Evolutionary conservation across 2,329 filamentous ascomycete genomes (phyloP).

Genomic region (Furcasterigmium sp.): DNA sequence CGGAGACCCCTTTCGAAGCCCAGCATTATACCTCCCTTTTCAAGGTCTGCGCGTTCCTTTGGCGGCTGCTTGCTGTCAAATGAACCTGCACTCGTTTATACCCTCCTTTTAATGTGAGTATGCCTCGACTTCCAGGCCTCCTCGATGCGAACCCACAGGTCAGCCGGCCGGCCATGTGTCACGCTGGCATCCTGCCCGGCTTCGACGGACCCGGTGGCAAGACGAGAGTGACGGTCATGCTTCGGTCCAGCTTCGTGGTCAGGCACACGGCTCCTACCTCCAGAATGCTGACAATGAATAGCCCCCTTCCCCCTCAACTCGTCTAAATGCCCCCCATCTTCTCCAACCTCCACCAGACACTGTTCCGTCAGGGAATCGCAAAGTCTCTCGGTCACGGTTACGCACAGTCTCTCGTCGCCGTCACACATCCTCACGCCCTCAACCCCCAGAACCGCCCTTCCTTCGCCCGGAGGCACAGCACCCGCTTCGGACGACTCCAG

Average conservation of each 20-base stretch:
- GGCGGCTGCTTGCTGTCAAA: constrained; percentile 86
- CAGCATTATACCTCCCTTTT: constrained; percentile 6
- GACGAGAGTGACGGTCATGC: too few relatives aligned
- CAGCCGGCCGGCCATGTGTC: too few relatives aligned
- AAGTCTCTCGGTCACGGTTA: constrained; percentile 98
- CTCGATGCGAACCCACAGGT: neutral
- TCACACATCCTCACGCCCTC: constrained; percentile 73
- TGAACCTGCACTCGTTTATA: constrained; percentile 84
- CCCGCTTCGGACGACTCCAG: constrained; percentile 47
- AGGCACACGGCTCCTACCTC: neutral
- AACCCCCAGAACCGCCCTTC: constrained; percentile 65
- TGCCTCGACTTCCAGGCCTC: neutral
- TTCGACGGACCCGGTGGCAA: constrained; percentile 6
- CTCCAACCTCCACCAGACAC: constrained; percentile 65
- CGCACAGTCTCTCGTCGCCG: constrained; percentile 94
- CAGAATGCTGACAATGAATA: constrained; percentile 15
- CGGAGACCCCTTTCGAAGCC: constrained; percentile 14
- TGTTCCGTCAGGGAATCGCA: constrained; percentile 95
- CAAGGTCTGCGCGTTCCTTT: constrained; percentile 76
- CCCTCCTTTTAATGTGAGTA: constrained; percentile 59
- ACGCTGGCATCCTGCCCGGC: neutral
- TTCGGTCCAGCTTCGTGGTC: too few relatives aligned
- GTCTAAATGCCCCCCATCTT: constrained; percentile 86
- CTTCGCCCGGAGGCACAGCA: constrained; percentile 54
- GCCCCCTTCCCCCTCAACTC: constrained; percentile 55